Base-by-base conservation (phyloP, 176 grass and related monocot species). In the Echinochloa phyllopogon region DNA sequence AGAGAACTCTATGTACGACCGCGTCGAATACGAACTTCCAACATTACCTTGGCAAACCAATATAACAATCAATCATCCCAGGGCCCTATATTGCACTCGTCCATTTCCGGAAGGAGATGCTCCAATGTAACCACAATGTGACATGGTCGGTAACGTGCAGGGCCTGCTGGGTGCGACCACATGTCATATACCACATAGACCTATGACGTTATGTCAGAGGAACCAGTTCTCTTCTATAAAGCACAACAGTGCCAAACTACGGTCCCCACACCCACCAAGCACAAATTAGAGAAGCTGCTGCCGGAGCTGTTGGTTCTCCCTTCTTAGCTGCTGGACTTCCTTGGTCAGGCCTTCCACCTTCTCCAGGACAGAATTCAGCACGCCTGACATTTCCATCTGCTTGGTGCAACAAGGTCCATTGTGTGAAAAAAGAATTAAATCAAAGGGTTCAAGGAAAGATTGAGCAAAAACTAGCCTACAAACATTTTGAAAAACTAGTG, bases 241-340 rank as follows among this genome's bases (percentile, higher is more conserved):
- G 63, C 44, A 82, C 13, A 69, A 36, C 27, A 84, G 24, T 43
- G 33, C 40, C 43, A 79, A 43, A 75, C 0, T 45, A 53, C 7
- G 6, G 40, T 7, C 38, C 44, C 64, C 20, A 84, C 47, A 48
- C 47, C 11, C 47, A 48, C 47, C 47, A 78, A 72, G 12, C 8
- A 62, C 60, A 81, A 3, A 71, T 82, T 49, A 88, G 48, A 94
- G 86, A 87, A 93, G 91, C 39, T 91, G 85, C 56, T 92, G 87
- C 62, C 88, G 83, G 20, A 94, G 91, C 52, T 96, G 96, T 45
- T 99, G 96, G 88, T 92, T 98, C 64, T 98, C 96, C 87, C 82
- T 91, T 85, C 96, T 88, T 17, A 96, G 66, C 47, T 82, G 85
- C 77, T 96, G 93, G 40, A 99, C 94, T 88, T 99, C 96, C 77